A percentile compares a stretch with the other conserved stretches of the same genome.
These are phyloP conservation scores for Phalaenopsis hybrid DNA, from an alignment of 116 monocot genomes.

Conservation along the genomic window DNA sequence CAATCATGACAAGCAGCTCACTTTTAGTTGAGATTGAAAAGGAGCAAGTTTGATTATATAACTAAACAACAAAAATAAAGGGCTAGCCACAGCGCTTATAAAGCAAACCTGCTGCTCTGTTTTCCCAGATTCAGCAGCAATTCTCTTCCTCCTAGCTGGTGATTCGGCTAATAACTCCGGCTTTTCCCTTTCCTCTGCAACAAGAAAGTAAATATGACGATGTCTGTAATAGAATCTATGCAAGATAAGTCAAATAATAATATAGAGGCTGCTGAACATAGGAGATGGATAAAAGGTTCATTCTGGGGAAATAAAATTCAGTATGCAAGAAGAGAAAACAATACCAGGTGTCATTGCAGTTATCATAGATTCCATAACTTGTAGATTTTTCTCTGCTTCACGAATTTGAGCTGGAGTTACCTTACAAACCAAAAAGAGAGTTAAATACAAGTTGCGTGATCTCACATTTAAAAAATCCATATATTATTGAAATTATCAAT, in stretches of 20 bases:
- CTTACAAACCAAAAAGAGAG: slow-evolving; percentile 17
- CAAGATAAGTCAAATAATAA: not conserved
- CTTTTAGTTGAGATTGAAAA: not conserved
- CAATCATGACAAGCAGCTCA: not conserved
- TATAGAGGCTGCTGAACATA: no score
- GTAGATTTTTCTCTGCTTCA: slow-evolving; percentile 88
- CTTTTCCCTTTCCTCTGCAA: slow-evolving; percentile 84
- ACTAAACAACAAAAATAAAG: no score
- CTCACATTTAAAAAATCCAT: no score
- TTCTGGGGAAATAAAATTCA: not conserved
- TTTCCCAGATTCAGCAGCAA: slow-evolving; percentile 83
- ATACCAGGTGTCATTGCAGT: slow-evolving; percentile 87
- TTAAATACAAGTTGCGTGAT: not conserved
- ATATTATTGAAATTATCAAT: no score
- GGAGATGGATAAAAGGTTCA: not conserved
- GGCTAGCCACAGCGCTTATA: not conserved
- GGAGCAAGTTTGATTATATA: not conserved
- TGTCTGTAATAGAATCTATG: no score
- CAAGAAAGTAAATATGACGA: not conserved
- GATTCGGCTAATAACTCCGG: slow-evolving; percentile 91
- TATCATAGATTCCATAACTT: slow-evolving; percentile 87
- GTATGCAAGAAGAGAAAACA: not conserved
- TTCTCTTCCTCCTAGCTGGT: slow-evolving; percentile 55
- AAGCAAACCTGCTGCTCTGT: slow-evolving; percentile 70
- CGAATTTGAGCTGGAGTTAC: slow-evolving; percentile 96